Evolutionary conservation across 495 filamentous ascomycete species (phyloP).

Genomic region (Apodospora peruviana): DNA sequence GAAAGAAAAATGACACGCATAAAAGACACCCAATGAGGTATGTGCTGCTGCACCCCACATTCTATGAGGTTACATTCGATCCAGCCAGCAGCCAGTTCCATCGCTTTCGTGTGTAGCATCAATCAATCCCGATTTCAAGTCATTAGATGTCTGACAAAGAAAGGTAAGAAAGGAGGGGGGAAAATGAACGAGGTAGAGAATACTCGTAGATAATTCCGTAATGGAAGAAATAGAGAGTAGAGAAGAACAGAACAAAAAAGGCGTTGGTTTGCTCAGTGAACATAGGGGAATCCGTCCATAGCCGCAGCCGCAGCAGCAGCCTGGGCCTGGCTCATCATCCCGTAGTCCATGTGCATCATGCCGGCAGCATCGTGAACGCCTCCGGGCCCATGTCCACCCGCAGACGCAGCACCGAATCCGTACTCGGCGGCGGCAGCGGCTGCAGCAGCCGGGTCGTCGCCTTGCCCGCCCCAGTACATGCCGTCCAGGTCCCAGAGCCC

Average conservation of each 20-base stretch:
- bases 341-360: conserved; percentile 23
- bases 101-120: too few species aligned
- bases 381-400: conserved; percentile 1
- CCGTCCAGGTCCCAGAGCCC: conserved; percentile 53
- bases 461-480: conserved; percentile 41
- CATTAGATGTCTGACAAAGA: neutral
- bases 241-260: neutral
- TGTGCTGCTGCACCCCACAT: too few species aligned
- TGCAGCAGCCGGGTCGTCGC: conserved; percentile 18
- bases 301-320: conserved; percentile 9
- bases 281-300: conserved; percentile 18
- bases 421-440: conserved; percentile 16
- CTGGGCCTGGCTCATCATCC: conserved; percentile 17
- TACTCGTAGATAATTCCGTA: too few species aligned
- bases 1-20: too few species aligned
- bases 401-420: conserved; percentile 20
- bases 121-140: too few species aligned
- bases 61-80: too few species aligned
- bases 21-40: too few species aligned
- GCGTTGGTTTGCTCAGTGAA: conserved; percentile 11
- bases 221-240: neutral
- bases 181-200: neutral
- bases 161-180: neutral
- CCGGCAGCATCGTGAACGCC: conserved; percentile 14
- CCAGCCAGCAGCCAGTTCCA: too few species aligned